Percentiles rank a stretch among this genome's conserved stretches.
Conservation (phyloP, 345 rosid species). For the Clausena lansium region DNA sequence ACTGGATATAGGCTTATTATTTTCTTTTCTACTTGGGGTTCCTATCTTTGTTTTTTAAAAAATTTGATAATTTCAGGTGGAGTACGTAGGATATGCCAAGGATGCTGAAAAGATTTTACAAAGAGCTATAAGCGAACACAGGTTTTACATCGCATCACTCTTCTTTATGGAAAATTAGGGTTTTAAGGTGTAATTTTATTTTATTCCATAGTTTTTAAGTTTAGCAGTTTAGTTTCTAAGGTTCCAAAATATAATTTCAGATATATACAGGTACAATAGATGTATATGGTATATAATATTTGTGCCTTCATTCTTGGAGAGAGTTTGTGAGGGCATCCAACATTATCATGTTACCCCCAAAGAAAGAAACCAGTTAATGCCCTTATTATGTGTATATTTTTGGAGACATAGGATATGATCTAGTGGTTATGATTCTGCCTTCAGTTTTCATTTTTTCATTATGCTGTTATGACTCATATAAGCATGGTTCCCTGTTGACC, state of each 20-base stretch:
- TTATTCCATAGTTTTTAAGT: not conserved
- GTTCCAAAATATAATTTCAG: not conserved
- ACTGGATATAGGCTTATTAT: not conserved
- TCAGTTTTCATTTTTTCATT: not conserved
- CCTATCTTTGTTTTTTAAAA: too few species aligned
- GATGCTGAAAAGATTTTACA: conserved; percentile 77
- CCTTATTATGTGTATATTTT: not conserved
- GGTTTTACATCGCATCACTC: conserved; percentile 37
- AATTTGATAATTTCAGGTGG: conserved; percentile 52
- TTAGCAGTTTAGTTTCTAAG: not conserved
- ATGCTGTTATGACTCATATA: not conserved
- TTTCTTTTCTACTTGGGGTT: too few species aligned
- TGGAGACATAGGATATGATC: not conserved
- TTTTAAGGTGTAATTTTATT: conserved; percentile 3
- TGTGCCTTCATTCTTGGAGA: conserved; percentile 5
- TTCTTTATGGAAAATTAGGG: not conserved
- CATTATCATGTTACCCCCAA: not conserved
- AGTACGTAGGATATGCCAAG: conserved; percentile 63
- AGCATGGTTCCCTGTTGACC: conserved; percentile 1
- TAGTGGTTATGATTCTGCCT: not conserved
- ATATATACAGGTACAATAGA: not conserved
- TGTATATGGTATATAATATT: not conserved
- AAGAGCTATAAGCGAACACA: conserved; percentile 71
- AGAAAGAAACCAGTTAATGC: not conserved
- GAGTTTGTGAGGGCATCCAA: not conserved